A percentile compares a stretch with the other conserved stretches of the same genome.
Conservation (phyloP, 2,329 filamentous ascomycete species). For the Talaromyces sp. region DNA sequence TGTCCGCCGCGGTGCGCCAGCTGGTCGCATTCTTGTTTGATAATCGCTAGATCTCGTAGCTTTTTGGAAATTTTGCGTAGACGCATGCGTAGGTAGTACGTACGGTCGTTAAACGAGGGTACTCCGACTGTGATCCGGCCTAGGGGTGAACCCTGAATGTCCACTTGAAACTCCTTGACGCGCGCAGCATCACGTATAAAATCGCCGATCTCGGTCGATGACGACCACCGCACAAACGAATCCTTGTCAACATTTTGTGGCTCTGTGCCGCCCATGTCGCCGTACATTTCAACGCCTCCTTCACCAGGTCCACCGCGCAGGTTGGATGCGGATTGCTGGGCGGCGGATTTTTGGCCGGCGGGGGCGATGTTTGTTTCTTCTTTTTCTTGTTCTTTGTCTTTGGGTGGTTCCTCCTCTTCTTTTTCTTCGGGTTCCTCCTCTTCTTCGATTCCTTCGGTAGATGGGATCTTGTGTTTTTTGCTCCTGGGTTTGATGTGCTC, state of each 20-base stretch:
- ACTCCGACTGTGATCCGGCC: conserved; percentile 70
- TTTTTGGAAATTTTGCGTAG: conserved; percentile 64
- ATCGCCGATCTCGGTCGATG: conserved; percentile 84
- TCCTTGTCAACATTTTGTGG: conserved; percentile 32
- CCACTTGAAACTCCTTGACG: conserved; percentile 76
- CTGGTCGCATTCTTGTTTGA: conserved; percentile 77
- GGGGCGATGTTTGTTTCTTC: conserved; percentile 38
- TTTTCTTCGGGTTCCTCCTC: conserved; percentile 11
- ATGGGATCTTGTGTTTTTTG: not conserved
- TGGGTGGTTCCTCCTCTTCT: conserved; percentile 1
- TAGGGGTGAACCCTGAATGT: conserved; percentile 64
- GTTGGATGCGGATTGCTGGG: conserved; percentile 20
- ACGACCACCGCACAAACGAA: conserved; percentile 79
- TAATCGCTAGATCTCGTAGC: conserved; percentile 62
- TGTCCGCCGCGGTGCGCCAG: conserved; percentile 73
- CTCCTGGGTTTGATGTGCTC: conserved; percentile 43
- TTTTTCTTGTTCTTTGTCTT: too few relatives aligned
- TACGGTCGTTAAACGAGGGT: conserved; percentile 84
- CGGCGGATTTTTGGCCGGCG: conserved; percentile 15
- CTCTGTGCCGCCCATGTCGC: conserved; percentile 47
- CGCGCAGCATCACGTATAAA: conserved; percentile 87
- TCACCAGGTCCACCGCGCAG: conserved; percentile 47
- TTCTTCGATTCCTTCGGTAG: not conserved
- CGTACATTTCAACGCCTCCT: conserved; percentile 64
- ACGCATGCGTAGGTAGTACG: conserved; percentile 74